A percentile compares a stretch with the other conserved stretches of the same genome.
phyloP scores from a whole-genome alignment of 495 filamentous ascomycete genomes.

The Parmelia sp. region DNA sequence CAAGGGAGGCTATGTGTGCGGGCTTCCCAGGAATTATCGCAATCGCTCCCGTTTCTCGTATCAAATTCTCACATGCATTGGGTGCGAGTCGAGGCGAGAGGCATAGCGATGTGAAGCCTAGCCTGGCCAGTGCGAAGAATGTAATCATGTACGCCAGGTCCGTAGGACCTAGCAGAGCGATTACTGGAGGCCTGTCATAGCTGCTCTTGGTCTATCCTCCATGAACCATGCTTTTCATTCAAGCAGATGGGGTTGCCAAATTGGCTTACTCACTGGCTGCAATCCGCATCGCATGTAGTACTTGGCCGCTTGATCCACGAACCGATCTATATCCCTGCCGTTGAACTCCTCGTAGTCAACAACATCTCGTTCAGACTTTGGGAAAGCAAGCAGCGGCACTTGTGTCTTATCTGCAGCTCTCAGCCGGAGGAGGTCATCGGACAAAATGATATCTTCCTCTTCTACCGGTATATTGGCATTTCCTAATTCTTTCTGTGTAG shows the following conservation, averaged over 20 bases:
- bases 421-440: conserved; percentile 9
- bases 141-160: conserved; percentile 51
- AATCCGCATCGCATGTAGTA: conserved; percentile 38
- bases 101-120: conserved; percentile 53
- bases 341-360: conserved; percentile 46
- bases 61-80: conserved; percentile 46
- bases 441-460: background rate
- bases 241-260: background rate
- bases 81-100: conserved; percentile 52
- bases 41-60: conserved; percentile 34
- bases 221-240: background rate
- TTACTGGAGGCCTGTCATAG: conserved; percentile 29
- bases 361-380: conserved; percentile 31
- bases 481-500: background rate
- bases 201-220: conserved; percentile 2
- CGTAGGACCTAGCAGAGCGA: conserved; percentile 50
- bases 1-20: conserved; percentile 1
- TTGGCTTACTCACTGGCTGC: conserved; percentile 13
- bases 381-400: conserved; percentile 48
- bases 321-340: conserved; percentile 46
- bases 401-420: conserved; percentile 46
- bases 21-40: conserved; percentile 4
- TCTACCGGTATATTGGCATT: conserved; percentile 2
- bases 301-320: conserved; percentile 44
- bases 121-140: conserved; percentile 51